A percentile compares a stretch with the other conserved stretches of the same genome.
phyloP scores from a whole-genome alignment of 768 basidiomycete genomes.

The Kwoniella europaea region DNA sequence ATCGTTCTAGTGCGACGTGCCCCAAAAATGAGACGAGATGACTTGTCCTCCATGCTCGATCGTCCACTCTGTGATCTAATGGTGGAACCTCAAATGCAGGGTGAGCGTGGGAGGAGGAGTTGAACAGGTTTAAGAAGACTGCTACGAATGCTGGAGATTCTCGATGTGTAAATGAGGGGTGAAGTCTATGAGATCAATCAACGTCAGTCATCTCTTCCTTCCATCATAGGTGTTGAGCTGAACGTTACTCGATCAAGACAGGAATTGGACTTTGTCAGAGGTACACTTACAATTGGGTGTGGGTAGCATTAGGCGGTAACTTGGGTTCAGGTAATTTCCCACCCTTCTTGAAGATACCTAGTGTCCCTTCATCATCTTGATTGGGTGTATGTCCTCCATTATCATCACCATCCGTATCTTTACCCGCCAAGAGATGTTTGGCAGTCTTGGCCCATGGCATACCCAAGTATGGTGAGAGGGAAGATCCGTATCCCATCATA shows the following conservation, averaged over 20 bases:
- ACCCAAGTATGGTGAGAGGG: slow-evolving; percentile 58
- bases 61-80: slow-evolving; percentile 44
- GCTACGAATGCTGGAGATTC: slow-evolving; percentile 60
- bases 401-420: slow-evolving; percentile 44
- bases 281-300: slow-evolving; percentile 56
- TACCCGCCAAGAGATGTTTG: slow-evolving; percentile 53
- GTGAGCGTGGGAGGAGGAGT: slow-evolving; percentile 46
- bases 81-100: slow-evolving; percentile 44
- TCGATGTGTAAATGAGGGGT: slow-evolving; percentile 60
- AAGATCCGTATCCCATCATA: slow-evolving; percentile 58
- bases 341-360: slow-evolving; percentile 21
- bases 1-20: slow-evolving; percentile 59
- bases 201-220: neutral
- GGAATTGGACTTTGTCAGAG: neutral
- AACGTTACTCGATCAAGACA: neutral
- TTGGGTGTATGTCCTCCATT: slow-evolving; percentile 19
- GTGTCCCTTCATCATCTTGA: slow-evolving; percentile 1
- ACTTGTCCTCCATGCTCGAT: slow-evolving; percentile 58
- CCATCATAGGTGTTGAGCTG: neutral
- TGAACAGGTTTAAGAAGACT: slow-evolving; percentile 60
- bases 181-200: slow-evolving; percentile 39
- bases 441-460: slow-evolving; percentile 59
- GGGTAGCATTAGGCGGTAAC: slow-evolving; percentile 59
- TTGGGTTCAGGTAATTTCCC: slow-evolving; percentile 55
- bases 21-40: slow-evolving; percentile 60